phyloP scores from a whole-genome alignment of 306 rosid species.

The Cercis canadensis region DNA sequence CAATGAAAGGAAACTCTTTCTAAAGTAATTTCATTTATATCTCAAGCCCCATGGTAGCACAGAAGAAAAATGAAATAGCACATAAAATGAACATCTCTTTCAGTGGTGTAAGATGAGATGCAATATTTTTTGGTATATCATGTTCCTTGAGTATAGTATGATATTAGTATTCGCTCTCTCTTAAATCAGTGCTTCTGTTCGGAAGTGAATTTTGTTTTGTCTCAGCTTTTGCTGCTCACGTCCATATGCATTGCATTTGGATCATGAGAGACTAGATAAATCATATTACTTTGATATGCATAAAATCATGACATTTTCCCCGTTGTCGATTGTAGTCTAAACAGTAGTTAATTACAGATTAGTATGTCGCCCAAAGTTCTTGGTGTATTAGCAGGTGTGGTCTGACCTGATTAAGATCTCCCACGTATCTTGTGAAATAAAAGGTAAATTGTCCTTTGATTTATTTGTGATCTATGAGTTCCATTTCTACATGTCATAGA shows the following conservation, averaged over 20 bases:
- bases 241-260: not conserved
- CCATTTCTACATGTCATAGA: too few species aligned
- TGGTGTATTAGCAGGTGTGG: too few species aligned
- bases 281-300: not conserved
- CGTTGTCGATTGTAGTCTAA: too few species aligned
- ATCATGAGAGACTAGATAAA: constrained; percentile 21
- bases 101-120: not conserved
- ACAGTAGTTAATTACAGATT: too few species aligned
- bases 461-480: too few species aligned
- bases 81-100: not conserved
- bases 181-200: not conserved
- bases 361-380: too few species aligned
- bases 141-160: not conserved
- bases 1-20: not conserved
- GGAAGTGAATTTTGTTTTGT: constrained; percentile 9
- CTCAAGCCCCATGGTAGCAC: not conserved
- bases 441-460: too few species aligned
- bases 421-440: too few species aligned
- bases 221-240: not conserved
- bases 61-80: not conserved
- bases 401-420: too few species aligned
- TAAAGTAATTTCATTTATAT: not conserved
- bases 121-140: not conserved
- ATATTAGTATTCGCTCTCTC: not conserved
- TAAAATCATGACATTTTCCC: too few species aligned